These are phyloP conservation scores for Fusarium nodosum DNA, from an alignment of 2,329 filamentous ascomycete genomes.

Conservation along the genomic window DNA sequence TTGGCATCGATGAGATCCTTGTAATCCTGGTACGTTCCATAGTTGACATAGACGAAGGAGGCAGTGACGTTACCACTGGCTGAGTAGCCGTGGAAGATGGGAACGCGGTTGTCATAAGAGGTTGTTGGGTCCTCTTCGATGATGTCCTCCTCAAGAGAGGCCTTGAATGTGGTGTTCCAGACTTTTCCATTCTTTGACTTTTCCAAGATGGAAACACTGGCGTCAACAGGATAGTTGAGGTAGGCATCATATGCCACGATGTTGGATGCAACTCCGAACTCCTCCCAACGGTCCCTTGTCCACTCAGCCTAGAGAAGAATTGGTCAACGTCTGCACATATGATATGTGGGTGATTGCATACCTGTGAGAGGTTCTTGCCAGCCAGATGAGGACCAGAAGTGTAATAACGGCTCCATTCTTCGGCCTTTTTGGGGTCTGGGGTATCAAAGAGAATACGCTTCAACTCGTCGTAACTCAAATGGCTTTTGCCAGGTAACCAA, in stretches of 20 bases:
- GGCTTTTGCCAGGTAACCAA: slow-evolving; percentile 47
- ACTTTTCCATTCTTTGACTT: slow-evolving; percentile 52
- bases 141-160: slow-evolving; percentile 85
- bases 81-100: slow-evolving; percentile 95
- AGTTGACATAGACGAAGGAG: slow-evolving; percentile 90
- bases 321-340: neutral
- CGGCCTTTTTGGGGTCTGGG: slow-evolving; percentile 67
- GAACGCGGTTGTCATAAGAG: slow-evolving; percentile 77
- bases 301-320: slow-evolving; percentile 70
- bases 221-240: slow-evolving; percentile 81
- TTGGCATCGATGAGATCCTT: slow-evolving; percentile 83
- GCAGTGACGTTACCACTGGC: slow-evolving; percentile 92
- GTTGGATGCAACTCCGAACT: slow-evolving; percentile 74
- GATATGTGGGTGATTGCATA: slow-evolving; percentile 35
- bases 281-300: slow-evolving; percentile 80
- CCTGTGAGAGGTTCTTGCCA: slow-evolving; percentile 82
- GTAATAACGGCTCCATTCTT: slow-evolving; percentile 84
- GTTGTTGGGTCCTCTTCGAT: slow-evolving; percentile 86
- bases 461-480: slow-evolving; percentile 63
- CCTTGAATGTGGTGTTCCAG: slow-evolving; percentile 80
- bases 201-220: slow-evolving; percentile 75
- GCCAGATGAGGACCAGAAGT: slow-evolving; percentile 81
- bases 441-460: slow-evolving; percentile 69
- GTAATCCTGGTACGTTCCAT: slow-evolving; percentile 87
- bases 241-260: slow-evolving; percentile 82